Evolutionary conservation across 345 rosid genomes (phyloP).

Genomic region (Arabidopsis thaliana): TAIR10.1 NC_003074.8:17783001-17783500

Average conservation of each 20-base stretch:
- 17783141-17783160: not conserved
- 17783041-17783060: not conserved
- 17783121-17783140: not conserved
- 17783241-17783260: not conserved
- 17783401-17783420: constrained; percentile 14
- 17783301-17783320: not conserved
- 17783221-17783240: not conserved
- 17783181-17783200: constrained; percentile 9
- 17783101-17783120: no score
- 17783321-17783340: not conserved
- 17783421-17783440: not conserved
- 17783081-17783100: not conserved
- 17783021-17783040: not conserved
- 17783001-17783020: not conserved
- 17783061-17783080: not conserved
- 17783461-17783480: constrained; percentile 37
- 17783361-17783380: not conserved
- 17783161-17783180: constrained; percentile 11
- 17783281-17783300: not conserved
- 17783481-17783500: constrained; percentile 20
- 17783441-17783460: constrained; percentile 21
- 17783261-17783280: not conserved
- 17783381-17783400: not conserved
- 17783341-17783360: not conserved
- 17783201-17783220: not conserved